Conservation (phyloP, 139 green algal genomes). For the Chlamydomonas incerta region DNA sequence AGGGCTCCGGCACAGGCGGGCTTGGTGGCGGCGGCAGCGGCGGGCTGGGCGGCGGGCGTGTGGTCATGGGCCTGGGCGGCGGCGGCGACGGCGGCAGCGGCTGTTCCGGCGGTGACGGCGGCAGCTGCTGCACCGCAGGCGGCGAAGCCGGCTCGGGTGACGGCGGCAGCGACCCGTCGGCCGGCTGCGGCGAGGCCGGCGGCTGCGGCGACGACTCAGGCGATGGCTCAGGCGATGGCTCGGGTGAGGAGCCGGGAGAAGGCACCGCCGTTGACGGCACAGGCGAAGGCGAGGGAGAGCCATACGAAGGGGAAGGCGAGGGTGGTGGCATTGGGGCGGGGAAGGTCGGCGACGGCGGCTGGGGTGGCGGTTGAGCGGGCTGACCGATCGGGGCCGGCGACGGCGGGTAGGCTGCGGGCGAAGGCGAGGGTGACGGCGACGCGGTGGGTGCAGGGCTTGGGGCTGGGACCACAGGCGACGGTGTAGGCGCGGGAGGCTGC, state of each 20-base stretch:
- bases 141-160: neutral
- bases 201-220: neutral
- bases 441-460: too few species aligned
- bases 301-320: too few species aligned
- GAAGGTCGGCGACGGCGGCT: too few species aligned
- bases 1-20: neutral
- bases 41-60: neutral
- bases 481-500: neutral
- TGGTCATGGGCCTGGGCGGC: neutral
- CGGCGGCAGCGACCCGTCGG: neutral
- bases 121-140: neutral
- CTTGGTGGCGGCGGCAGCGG: neutral
- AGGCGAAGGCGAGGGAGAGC: too few species aligned
- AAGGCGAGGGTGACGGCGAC: neutral
- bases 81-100: neutral
- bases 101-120: neutral
- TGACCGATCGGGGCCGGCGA: neutral
- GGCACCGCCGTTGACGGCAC: too few species aligned
- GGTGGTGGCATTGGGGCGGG: too few species aligned
- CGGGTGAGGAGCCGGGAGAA: too few species aligned
- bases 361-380: too few species aligned
- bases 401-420: neutral
- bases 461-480: too few species aligned
- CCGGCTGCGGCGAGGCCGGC: too few species aligned
- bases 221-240: too few species aligned